These are phyloP conservation scores for Lipomyces lipofer DNA, from an alignment of 805 yeast species.

Conservation along the genomic window DNA sequence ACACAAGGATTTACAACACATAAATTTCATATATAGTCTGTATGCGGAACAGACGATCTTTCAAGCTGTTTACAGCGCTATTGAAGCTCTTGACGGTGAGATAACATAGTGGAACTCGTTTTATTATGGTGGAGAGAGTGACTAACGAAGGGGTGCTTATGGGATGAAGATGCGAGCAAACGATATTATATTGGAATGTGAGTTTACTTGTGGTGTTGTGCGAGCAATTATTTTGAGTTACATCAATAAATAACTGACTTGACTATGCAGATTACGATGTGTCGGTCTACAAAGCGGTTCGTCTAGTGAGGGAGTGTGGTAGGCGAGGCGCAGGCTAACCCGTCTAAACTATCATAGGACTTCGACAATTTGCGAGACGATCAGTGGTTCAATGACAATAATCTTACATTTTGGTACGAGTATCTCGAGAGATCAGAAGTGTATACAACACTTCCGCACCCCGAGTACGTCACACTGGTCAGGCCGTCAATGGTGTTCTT, in stretches of 20 bases:
- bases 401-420: slow-evolving; percentile 63
- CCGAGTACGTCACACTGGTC: slow-evolving; percentile 37
- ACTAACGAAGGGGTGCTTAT: too few relatives aligned
- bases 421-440: slow-evolving; percentile 44
- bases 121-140: too few relatives aligned
- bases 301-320: neutral
- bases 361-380: slow-evolving; percentile 57
- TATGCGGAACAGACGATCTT: slow-evolving; percentile 11
- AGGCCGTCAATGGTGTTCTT: slow-evolving; percentile 68
- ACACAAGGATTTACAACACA: too few relatives aligned
- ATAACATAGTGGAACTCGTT: too few relatives aligned
- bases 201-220: neutral
- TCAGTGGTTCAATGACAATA: slow-evolving; percentile 75
- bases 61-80: slow-evolving; percentile 18
- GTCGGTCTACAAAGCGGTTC: slow-evolving; percentile 27
- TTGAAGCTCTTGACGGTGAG: slow-evolving; percentile 19
- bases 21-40: too few relatives aligned
- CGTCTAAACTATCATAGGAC: slow-evolving; percentile 43
- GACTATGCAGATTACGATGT: slow-evolving; percentile 24
- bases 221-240: neutral
- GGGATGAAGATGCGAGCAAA: slow-evolving; percentile 27
- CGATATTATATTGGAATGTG: slow-evolving; percentile 28
- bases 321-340: neutral
- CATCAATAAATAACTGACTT: neutral
- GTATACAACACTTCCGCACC: neutral